Base-by-base conservation (phyloP, 495 filamentous ascomycete genomes). In the Penicillium bovifimosum region DNA sequence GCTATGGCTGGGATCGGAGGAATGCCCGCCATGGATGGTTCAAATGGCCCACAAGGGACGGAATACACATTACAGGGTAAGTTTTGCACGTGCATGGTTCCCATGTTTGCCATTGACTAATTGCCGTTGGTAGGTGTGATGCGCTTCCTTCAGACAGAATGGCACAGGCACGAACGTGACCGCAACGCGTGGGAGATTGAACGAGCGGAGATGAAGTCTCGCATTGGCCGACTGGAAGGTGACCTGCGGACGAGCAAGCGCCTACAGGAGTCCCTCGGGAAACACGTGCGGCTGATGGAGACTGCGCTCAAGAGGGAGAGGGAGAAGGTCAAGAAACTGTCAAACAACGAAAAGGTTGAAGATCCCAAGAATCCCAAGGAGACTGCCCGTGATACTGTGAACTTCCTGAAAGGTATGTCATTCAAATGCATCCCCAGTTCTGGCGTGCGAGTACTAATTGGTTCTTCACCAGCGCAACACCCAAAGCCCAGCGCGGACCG, bases 121-220 rank as follows among this genome's bases (percentile, higher is more conserved):
- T 26, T 5, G 44, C 34, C 31, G 26, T 18, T 20, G 39, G 32
- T 58, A 97, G 92, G 93, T 64, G 93, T 99, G 32, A 99, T 99
- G 93, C 91, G 93, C 67, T 97, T 97, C 69, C 84, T 99, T 31
- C 95, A 97, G 75, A 92, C 91, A 32, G 93, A 99, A 81, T 97
- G 93, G 93, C 95, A 99, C 69, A 85, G 89, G 56, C 92, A 97
- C 64, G 93, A 99, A 69, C 88, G 93, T 72, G 95, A 96, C 61
- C 86, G 95, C 60, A 99, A 99, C 69, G 86, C 89, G 17, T 99
- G 93, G 93, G 93, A 97, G 64, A 98, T 98, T 65, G 93, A 98
- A 72, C 84, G 89, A 64, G 93, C 95, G 53, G 93, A 97, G 76
- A 98, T 98, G 93, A 97, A 96, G 72, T 90, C 88, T 55, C 85